phyloP scores from a whole-genome alignment of 106 monocot species.

The Dioscorea dumetorum region DNA sequence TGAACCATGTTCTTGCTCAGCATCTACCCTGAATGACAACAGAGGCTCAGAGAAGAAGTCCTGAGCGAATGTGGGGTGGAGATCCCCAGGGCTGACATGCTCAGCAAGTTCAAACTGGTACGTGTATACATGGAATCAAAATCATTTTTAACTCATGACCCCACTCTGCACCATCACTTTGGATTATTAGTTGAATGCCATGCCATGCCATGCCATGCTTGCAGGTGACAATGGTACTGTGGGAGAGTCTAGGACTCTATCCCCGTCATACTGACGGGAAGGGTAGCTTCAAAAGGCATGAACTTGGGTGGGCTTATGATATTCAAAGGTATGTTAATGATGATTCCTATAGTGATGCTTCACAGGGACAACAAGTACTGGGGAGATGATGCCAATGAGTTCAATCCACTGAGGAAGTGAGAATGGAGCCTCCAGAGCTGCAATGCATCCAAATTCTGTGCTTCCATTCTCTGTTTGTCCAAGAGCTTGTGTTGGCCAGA shows the following conservation, averaged over 20 bases:
- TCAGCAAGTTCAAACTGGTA: too few species aligned
- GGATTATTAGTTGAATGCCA: too few species aligned
- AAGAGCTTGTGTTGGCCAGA: constrained; percentile 47
- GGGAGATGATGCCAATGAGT: constrained; percentile 42
- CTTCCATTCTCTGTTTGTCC: constrained; percentile 53
- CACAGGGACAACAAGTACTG: constrained; percentile 41
- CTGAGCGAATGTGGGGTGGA: too few species aligned
- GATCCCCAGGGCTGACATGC: too few species aligned
- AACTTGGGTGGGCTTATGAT: constrained; percentile 24
- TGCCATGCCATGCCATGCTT: too few species aligned
- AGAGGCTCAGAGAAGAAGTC: too few species aligned
- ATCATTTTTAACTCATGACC: too few species aligned
- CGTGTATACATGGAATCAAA: too few species aligned
- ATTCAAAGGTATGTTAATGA: constrained; percentile 20
- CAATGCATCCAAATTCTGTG: constrained; percentile 43
- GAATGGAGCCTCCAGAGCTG: constrained; percentile 16
- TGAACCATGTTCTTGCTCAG: too few species aligned
- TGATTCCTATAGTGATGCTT: constrained; percentile 27
- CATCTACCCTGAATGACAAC: too few species aligned
- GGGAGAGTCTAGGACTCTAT: constrained; percentile 47
- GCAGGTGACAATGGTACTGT: constrained; percentile 36
- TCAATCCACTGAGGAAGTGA: constrained; percentile 51
- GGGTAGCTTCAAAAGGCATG: constrained; percentile 22
- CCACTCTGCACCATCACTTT: too few species aligned
- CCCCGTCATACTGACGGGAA: constrained; percentile 7